phyloP scores from a whole-genome alignment of 2,329 filamentous ascomycete genomes.

The Colletotrichum eleusines region DNA sequence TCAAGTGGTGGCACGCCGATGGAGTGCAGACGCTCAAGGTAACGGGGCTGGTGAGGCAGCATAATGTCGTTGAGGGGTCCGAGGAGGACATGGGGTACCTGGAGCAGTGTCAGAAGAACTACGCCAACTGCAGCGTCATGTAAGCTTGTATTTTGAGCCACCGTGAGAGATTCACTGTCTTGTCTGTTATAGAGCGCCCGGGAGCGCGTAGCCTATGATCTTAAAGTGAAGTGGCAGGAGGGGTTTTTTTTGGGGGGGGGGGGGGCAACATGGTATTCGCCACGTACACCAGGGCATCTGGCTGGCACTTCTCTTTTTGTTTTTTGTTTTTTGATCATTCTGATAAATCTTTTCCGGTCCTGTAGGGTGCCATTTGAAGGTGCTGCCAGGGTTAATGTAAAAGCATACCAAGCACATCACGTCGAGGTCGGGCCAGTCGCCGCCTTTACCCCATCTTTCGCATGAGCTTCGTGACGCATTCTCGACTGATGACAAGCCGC shows the following conservation, averaged over 20 bases:
- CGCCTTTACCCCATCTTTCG: not conserved
- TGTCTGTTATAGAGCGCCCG: not conserved
- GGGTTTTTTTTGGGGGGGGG: not conserved
- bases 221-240: not conserved
- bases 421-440: not conserved
- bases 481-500: not conserved
- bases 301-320: not conserved
- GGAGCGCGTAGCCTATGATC: not conserved
- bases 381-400: no score
- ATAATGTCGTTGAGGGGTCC: conserved; percentile 67
- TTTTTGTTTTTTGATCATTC: not conserved
- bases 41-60: conserved; percentile 76
- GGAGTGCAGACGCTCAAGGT: conserved; percentile 86
- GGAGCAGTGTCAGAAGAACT: conserved; percentile 71
- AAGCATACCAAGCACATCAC: not conserved
- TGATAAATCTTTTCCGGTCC: not conserved
- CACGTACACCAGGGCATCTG: no score
- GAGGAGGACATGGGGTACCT: conserved; percentile 84
- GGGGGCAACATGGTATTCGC: conserved; percentile 4
- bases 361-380: no score
- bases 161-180: not conserved
- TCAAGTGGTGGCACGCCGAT: conserved; percentile 93
- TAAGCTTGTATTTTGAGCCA: conserved; percentile 48
- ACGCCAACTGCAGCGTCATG: conserved; percentile 67
- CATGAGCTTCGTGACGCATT: not conserved